Conservation (phyloP, 129 eudicot species). For the Chrysanthemum makinoi region DNA sequence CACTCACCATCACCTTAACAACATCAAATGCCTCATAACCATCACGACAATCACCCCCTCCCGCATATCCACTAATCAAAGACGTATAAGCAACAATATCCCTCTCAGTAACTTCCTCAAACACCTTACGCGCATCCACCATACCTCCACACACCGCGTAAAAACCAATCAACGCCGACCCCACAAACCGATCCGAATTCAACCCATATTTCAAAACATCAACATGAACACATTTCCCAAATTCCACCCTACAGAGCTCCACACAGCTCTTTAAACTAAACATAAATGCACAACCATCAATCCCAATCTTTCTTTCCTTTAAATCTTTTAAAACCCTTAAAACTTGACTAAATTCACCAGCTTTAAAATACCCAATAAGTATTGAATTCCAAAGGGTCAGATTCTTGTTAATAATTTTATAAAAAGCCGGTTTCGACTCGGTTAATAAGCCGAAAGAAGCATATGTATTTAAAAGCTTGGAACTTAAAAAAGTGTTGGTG, state of each 20-base stretch:
- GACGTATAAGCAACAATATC: constrained; percentile 63
- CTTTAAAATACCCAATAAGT: constrained; percentile 45
- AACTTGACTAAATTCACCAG: constrained; percentile 50
- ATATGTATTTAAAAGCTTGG: constrained; percentile 43
- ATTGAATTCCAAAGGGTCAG: constrained; percentile 48
- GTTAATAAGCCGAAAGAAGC: constrained; percentile 37
- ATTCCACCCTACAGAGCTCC: constrained; percentile 30
- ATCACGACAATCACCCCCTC: constrained; percentile 26
- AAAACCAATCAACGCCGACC: constrained; percentile 47
- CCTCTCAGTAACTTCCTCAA: constrained; percentile 53
- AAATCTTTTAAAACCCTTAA: constrained; percentile 35
- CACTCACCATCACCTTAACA: constrained; percentile 40
- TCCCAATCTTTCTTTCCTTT: constrained; percentile 38
- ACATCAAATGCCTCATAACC: constrained; percentile 38
- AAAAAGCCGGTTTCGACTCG: constrained; percentile 50
- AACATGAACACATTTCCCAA: constrained; percentile 46
- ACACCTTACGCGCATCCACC: constrained; percentile 52
- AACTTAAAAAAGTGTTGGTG: constrained; percentile 41
- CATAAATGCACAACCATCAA: constrained; percentile 47
- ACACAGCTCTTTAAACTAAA: constrained; percentile 47
- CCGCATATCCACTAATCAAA: constrained; percentile 48
- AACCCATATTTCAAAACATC: constrained; percentile 56
- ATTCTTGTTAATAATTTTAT: constrained; percentile 23
- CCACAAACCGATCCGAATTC: constrained; percentile 47
- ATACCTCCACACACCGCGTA: constrained; percentile 35